A percentile compares a stretch with the other conserved stretches of the same genome.
Evolutionary conservation across 1,284 basidiomycete species (phyloP).

Genomic region (Rhizoctonia solani): DNA sequence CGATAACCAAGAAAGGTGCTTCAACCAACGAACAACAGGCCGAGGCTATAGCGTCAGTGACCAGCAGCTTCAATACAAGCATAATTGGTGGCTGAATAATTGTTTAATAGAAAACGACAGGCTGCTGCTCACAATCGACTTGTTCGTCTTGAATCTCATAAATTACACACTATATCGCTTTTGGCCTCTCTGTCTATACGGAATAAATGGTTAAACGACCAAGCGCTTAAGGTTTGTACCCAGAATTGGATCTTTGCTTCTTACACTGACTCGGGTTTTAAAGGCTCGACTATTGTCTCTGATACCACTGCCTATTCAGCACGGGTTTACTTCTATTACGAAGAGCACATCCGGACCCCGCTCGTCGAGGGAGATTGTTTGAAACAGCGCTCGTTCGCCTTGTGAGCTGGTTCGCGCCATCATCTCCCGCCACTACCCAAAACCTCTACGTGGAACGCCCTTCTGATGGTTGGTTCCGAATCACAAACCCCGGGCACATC

Average conservation of each 20-base stretch:
- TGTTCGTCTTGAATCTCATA: constrained; percentile 78
- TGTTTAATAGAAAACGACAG: constrained; percentile 25
- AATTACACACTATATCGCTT: constrained; percentile 81
- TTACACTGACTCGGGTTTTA: constrained; percentile 40
- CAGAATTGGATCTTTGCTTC: constrained; percentile 14
- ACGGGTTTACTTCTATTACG: constrained; percentile 76
- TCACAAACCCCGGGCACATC: constrained; percentile 43
- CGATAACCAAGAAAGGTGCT: constrained; percentile 16
- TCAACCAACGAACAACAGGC: constrained; percentile 19
- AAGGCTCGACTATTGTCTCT: constrained; percentile 86
- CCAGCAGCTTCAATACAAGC: neutral
- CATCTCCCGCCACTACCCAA: constrained; percentile 22
- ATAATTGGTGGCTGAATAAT: neutral
- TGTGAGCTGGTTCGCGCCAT: constrained; percentile 65
- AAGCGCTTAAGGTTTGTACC: constrained; percentile 70
- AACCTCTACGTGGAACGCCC: constrained; percentile 49
- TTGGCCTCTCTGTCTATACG: constrained; percentile 76
- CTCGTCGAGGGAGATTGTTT: constrained; percentile 81
- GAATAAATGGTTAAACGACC: constrained; percentile 86
- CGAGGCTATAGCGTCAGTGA: constrained; percentile 4
- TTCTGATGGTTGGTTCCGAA: constrained; percentile 65
- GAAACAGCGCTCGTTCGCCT: constrained; percentile 76
- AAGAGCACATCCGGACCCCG: constrained; percentile 79
- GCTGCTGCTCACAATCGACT: constrained; percentile 59
- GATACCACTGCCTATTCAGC: constrained; percentile 77